These are phyloP conservation scores for Neoboletus magnificus DNA, from an alignment of 768 basidiomycete genomes.

Conservation along the genomic window DNA sequence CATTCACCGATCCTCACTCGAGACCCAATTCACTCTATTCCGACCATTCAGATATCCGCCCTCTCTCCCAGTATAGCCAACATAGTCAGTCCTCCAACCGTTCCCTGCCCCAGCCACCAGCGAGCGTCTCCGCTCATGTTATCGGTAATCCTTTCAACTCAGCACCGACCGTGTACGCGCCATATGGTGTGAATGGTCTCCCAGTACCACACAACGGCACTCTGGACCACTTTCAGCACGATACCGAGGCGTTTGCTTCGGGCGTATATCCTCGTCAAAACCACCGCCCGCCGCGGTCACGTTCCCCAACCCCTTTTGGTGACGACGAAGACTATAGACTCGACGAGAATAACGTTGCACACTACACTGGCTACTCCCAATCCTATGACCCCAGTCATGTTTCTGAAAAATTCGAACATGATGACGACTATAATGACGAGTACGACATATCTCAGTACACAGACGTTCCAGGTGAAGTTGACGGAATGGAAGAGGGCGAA, in stretches of 20 bases:
- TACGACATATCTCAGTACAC: constrained; percentile 35
- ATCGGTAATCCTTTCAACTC: constrained; percentile 26
- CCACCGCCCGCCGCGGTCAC: constrained; percentile 56
- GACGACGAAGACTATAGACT: constrained; percentile 72
- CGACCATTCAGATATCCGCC: constrained; percentile 27
- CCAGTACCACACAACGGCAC: constrained; percentile 33
- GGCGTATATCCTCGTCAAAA: constrained; percentile 51
- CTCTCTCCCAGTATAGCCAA: constrained; percentile 36
- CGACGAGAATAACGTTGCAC: constrained; percentile 51
- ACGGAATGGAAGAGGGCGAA: constrained; percentile 22
- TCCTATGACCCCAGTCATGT: constrained; percentile 9
- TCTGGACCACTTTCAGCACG: constrained; percentile 60
- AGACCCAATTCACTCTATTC: constrained; percentile 24
- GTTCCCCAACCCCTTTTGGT: constrained; percentile 71
- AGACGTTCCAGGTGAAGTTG: constrained; percentile 19
- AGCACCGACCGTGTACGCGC: constrained; percentile 5
- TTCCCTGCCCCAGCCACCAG: constrained; percentile 25
- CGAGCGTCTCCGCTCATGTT: constrained; percentile 10
- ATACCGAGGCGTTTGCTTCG: constrained; percentile 68
- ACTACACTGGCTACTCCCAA: constrained; percentile 46
- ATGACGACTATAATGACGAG: constrained; percentile 16
- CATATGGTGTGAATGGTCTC: constrained; percentile 21
- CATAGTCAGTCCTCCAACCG: constrained; percentile 36
- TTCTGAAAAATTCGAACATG: constrained; percentile 23
- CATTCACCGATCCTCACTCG: constrained; percentile 28